Evolutionary conservation across 148 eudicot species (phyloP).

Genomic region (Bassia scoparia): DNA sequence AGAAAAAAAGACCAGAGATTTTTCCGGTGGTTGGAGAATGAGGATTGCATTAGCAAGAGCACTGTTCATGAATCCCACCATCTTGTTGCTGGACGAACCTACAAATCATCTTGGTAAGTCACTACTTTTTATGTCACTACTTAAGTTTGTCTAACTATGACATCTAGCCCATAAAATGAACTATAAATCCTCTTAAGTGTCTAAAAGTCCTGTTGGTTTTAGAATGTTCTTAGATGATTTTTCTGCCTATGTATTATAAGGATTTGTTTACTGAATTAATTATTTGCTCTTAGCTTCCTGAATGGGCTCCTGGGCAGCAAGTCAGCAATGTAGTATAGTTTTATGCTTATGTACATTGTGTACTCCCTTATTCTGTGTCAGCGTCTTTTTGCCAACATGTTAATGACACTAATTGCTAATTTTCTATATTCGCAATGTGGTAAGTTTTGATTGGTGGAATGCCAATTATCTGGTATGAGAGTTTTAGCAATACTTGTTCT

Average conservation of each 20-base stretch:
- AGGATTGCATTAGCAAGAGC: conserved; percentile 97
- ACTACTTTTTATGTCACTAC: background rate
- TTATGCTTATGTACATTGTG: background rate
- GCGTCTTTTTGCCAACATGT: background rate
- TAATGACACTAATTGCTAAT: background rate
- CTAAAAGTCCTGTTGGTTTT: background rate
- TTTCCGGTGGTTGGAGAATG: conserved; percentile 99
- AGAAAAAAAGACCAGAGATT: conserved; percentile 84
- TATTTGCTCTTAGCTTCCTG: background rate
- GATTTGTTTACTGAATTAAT: background rate
- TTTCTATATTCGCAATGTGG: background rate
- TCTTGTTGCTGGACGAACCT: conserved; percentile 89
- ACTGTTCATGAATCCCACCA: conserved; percentile 95
- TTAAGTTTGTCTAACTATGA: background rate
- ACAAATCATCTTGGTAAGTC: conserved; percentile 96
- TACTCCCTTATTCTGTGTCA: background rate
- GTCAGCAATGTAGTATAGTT: background rate
- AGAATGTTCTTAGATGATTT: background rate
- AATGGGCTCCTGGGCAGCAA: too few relatives aligned
- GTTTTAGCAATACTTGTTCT: too few relatives aligned
- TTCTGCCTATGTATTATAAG: background rate
- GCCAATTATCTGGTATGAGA: background rate
- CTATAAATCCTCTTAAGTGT: background rate
- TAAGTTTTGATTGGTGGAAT: background rate
- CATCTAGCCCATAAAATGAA: background rate